These are phyloP conservation scores for Fusarium sarcochroum DNA, from an alignment of 2,329 filamentous ascomycete species.

Conservation along the genomic window DNA sequence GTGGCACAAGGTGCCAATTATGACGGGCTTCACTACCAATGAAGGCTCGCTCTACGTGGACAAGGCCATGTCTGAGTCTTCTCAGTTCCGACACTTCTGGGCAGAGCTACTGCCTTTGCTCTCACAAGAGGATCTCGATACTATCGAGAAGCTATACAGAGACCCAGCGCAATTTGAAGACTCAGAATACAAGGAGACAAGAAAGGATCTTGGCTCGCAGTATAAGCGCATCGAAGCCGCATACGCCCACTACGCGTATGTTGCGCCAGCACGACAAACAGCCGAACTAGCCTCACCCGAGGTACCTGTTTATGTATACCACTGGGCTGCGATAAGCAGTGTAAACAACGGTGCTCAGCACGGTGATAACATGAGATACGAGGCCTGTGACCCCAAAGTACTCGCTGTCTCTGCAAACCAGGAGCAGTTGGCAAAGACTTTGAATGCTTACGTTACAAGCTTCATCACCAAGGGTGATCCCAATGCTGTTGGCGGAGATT, in stretches of 20 bases:
- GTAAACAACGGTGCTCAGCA: conserved; percentile 62
- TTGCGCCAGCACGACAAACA: conserved; percentile 66
- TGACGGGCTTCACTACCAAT: conserved; percentile 79
- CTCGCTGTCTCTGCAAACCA: conserved; percentile 56
- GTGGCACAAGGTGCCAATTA: conserved; percentile 58
- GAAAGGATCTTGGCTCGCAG: conserved; percentile 60
- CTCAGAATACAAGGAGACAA: conserved; percentile 55
- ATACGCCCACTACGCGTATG: conserved; percentile 69
- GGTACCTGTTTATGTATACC: conserved; percentile 45
- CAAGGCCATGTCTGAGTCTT: conserved; percentile 59
- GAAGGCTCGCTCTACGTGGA: conserved; percentile 78
- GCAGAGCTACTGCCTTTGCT: conserved; percentile 70
- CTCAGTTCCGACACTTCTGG: conserved; percentile 73
- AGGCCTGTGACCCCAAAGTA: conserved; percentile 57
- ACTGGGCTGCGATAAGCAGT: conserved; percentile 62
- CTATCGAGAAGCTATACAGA: conserved; percentile 71
- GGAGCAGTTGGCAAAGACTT: conserved; percentile 56
- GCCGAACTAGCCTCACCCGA: conserved; percentile 49
- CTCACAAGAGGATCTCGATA: conserved; percentile 63
- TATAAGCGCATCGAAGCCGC: conserved; percentile 69
- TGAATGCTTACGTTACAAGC: conserved; percentile 64
- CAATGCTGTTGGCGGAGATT: conserved; percentile 51
- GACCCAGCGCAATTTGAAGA: conserved; percentile 59
- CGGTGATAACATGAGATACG: conserved; percentile 64
- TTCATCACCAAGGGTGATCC: conserved; percentile 64